Evolutionary conservation across 768 basidiomycete genomes (phyloP), one percentile per base, ranked within the genome.

Genomic region (Cystofilobasidium bisporidii): DNA sequence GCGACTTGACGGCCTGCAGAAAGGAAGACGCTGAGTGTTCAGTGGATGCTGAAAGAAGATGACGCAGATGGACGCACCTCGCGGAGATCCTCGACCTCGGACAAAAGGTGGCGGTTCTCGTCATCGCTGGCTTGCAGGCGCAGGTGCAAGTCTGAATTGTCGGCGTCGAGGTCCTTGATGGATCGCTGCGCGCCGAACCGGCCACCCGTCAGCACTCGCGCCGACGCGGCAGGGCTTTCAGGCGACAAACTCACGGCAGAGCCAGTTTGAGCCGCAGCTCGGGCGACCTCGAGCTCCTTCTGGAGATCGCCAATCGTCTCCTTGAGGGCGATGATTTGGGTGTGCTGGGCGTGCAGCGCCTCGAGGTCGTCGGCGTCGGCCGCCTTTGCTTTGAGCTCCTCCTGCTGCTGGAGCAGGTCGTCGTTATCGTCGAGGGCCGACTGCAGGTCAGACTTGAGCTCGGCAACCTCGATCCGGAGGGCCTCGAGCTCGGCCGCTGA

Each of bases 161-260:
- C 92, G 72, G 87, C 87, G 73, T 89, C 88, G 47, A 96, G 80
- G 72, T 91, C 88, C 74, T 89, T 87, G 26, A 96, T 84, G 72
- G 96, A 89, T 73, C 90, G 86, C 77, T 76, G 75, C 66, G 75
- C n/a, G n/a, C n/a, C n/a, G n/a, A n/a, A n/a, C n/a, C n/a, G n/a
- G n/a, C n/a, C n/a, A n/a, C n/a, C n/a, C n/a, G n/a, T n/a, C n/a
- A n/a, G n/a, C n/a, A n/a, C n/a, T n/a, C n/a, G n/a, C n/a, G n/a
- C n/a, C n/a, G n/a, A n/a, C n/a, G n/a, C n/a, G n/a, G n/a, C n/a
- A n/a, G n/a, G n/a, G n/a, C n/a, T n/a, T n/a, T n/a, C n/a, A n/a
- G n/a, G 38, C 11, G 22, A 10, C 14, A n/a, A 56, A 56, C 28
- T 10, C 28, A 43, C 41, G 41, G 41, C 41, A 43, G 18, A 14